Evolutionary conservation across 2,329 filamentous ascomycete species (phyloP), one percentile per base, ranked within the genome.

Genomic region (Pseudogymnoascus sp.): DNA sequence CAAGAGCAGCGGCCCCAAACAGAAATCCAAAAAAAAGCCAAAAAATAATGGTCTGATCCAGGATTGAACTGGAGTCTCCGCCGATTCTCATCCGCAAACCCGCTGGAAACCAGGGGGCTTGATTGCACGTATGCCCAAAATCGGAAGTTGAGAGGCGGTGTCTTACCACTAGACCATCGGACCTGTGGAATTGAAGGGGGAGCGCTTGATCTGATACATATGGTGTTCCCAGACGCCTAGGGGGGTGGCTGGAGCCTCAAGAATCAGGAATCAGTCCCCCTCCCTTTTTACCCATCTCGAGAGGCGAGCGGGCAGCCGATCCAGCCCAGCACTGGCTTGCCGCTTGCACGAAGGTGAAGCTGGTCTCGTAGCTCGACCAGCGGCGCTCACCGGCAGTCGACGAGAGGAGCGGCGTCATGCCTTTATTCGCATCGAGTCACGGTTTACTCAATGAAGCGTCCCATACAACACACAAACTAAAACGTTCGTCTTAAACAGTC

Each of bases 41-140:
- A 53, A 53, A 53, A 33, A 53, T 18, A 53, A 53, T 53, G 47
- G 47, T 53, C 28, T 20, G 47, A 33, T 53, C 47, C 25, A 53
- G 28, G 47, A 20, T 53, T 7, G 47, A 53, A 53, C 47, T 53
- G 47, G 25, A 53, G 47, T 33, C 28, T 53, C n/a, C 47, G 28
- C 47, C 33, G 47, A 53, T 53, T 53, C 47, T 53, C 47, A 53
- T 53, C 47, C 47, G 47, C 47, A 53, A 53, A 15, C 28, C 47
- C 28, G 4, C 47, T 18, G 25, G 47, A 33, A 53, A 33, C 47
- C 47, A 53, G 33, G 47, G n/a, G n/a, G 25, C 6, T 53, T 53
- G 28, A 53, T 28, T 53, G 47, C 28, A 41, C 47, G 28, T 12
- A 33, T 18, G 47, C 47, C 47, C 47, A 53, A 53, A 53, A 53